Base-by-base conservation (phyloP, 345 rosid species). In the Camelina sativa region DNA sequence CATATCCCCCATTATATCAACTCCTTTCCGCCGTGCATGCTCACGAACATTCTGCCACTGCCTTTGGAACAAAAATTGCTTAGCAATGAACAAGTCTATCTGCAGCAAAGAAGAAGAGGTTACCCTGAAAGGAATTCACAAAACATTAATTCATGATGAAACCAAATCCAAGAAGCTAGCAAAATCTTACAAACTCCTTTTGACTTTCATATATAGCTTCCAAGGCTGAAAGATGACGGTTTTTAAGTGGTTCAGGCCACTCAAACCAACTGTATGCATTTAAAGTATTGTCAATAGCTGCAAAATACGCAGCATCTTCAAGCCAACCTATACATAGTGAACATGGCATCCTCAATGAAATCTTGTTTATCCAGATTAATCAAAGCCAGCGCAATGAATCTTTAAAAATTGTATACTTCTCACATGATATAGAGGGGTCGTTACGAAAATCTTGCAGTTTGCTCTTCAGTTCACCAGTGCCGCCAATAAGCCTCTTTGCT, bases 1-100 rank as follows among this genome's bases (percentile, higher is more conserved):
- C 98, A 94, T 94, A 84, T 94, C 98, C 19, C 98, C 98, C 98
- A 94, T 94, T 82, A 94, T 86, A 82, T 87, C 81, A 61, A 94
- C 82, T 65, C 93, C 97, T 76, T 85, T 91, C 46, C 25, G 58
- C 67, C 43, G 75, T 58, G 97, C 95, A 86, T 90, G 91, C 55
- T 80, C 77, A 56, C 84, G 91, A 72, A 91, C 80, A 77, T 90
- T 91, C 81, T 85, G 86, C 98, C 98, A 94, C 81, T 94, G 97
- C 84, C 91, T 87, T 82, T 94, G 95, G 84, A 94, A 91, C 69
- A 94, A 79, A 83, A 94, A 94, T 22, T 94, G 98, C 71, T 90
- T 83, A 38, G 98, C 96, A 71, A 94, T 84, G 81, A 94, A 94
- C 70, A 87, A 73, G 64, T 86, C 89, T 81, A 91, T 90, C 98